phyloP scores from a whole-genome alignment of 805 yeast species.

The Starmerella riodocensis region DNA sequence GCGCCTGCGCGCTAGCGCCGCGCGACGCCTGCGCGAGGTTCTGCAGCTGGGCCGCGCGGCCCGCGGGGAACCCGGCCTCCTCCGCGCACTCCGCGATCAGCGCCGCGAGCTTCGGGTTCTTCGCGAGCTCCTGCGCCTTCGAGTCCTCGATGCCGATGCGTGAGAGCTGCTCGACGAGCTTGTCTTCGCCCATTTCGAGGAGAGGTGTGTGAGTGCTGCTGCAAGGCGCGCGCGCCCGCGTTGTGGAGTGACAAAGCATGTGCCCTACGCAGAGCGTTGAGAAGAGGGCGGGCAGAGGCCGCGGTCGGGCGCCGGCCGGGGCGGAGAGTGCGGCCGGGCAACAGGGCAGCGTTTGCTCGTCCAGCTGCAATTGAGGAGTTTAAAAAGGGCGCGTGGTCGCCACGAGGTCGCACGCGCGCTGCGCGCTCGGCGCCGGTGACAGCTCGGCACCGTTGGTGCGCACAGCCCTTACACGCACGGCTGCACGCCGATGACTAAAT shows the following conservation, averaged over 20 bases:
- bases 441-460: too few species aligned
- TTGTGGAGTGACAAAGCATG: background rate
- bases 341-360: too few species aligned
- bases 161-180: constrained; percentile 16
- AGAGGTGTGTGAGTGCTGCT: too few species aligned
- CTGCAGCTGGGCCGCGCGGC: constrained; percentile 57
- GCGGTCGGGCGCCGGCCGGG: background rate
- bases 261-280: background rate
- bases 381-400: too few species aligned
- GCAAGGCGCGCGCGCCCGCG: too few species aligned
- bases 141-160: constrained; percentile 20
- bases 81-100: constrained; percentile 50
- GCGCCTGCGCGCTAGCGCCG: constrained; percentile 28
- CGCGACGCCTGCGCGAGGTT: constrained; percentile 63
- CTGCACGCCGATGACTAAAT: too few species aligned
- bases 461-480: too few species aligned
- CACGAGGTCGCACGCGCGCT: too few species aligned
- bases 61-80: constrained; percentile 33
- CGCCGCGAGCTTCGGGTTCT: constrained; percentile 70
- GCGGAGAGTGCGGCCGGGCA: too few species aligned
- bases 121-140: constrained; percentile 65
- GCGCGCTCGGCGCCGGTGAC: too few species aligned
- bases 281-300: background rate
- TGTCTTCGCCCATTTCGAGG: constrained; percentile 4
- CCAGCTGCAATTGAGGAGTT: too few species aligned